Base-by-base conservation (phyloP, 805 yeast species). In the Candida broadrunensis region DNA sequence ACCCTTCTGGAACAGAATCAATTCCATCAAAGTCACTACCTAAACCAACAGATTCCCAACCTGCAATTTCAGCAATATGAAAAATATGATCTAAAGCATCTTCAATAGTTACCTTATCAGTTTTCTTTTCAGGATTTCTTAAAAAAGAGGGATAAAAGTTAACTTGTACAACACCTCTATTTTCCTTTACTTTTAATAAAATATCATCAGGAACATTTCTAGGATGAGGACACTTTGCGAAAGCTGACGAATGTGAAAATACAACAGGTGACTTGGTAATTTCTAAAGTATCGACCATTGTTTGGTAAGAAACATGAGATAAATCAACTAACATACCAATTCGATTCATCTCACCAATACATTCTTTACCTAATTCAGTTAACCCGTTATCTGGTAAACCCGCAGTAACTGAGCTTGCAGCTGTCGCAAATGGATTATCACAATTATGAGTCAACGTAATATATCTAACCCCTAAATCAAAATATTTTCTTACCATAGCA, bases 1-100 rank as follows among this genome's bases (percentile, higher is more conserved):
- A 52, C 0, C 80, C 81, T 14, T 43, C 49, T 5, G 81, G 80
- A 3, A 72, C 77, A 5, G 42, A 52, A 15, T 73, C 72, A 38
- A 75, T 75, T 12, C 80, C 81, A 50, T 76, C 81, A 47, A 74
- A 75, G 52, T 76, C 81, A 3, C 73, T 65, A 1, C 81, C 81
- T 4, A 74, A 56, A 0, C 75, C 77, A 33, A 75, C 77, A 48
- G 71, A 73, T 19, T 70, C 73, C 78, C 77, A 75, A 2, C 80
- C 80, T 19, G 73, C 66, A 6, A 67, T 46, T 14, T 69, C 52
- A 21, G 71, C 69, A 21, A 73, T 58, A 47, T 75, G 64, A 32
- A 60, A 44, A 23, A 73, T 63, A 54, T 75, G 80, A 36, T 61
- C 64, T 2, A 67, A 77, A 2, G 73, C 77, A 44, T 73, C 77